A percentile compares a stretch with the other conserved stretches of the same genome.
Evolutionary conservation across 208 protist species (phyloP).

Genomic region (Leptomonas seymouri): DNA sequence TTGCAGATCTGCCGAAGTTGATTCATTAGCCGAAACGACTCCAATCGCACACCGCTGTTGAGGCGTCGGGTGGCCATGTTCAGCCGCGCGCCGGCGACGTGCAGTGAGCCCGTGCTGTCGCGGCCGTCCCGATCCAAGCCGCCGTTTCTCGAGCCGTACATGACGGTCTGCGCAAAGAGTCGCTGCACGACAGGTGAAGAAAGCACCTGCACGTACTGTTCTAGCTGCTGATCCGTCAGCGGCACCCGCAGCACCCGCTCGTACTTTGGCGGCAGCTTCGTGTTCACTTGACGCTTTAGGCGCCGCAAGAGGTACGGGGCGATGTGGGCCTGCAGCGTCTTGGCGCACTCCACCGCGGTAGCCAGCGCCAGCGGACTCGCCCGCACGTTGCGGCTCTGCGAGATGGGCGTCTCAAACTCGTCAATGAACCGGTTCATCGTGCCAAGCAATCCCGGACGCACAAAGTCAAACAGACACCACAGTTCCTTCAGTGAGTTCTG

Average conservation of each 20-base stretch:
- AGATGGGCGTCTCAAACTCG: constrained; percentile 85
- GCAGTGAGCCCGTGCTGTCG: constrained; percentile 56
- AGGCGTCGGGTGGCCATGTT: constrained; percentile 43
- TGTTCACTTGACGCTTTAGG: constrained; percentile 95
- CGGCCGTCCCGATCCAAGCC: constrained; percentile 62
- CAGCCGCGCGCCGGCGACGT: constrained; percentile 58
- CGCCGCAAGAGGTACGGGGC: constrained; percentile 96
- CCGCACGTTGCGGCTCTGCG: constrained; percentile 91
- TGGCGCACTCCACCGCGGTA: constrained; percentile 95
- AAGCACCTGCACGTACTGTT: constrained; percentile 92
- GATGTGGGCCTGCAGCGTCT: constrained; percentile 93
- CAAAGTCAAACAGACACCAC: constrained; percentile 99
- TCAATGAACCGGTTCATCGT: constrained; percentile 78
- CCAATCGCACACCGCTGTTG: constrained; percentile 48
- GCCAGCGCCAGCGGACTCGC: constrained; percentile 88
- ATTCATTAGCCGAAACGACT: constrained; percentile 69
- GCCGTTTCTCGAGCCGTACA: constrained; percentile 34
- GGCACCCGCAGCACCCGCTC: constrained; percentile 98
- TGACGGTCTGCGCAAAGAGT: constrained; percentile 51
- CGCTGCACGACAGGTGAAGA: constrained; percentile 62
- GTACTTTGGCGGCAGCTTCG: constrained; percentile 93
- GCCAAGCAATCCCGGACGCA: constrained; percentile 95
- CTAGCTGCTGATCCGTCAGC: constrained; percentile 93
- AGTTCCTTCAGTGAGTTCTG: constrained; percentile 99
- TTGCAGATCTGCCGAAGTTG: constrained; percentile 86